Evolutionary conservation across 495 filamentous ascomycete genomes (phyloP).

Genomic region (Xylaria flabelliformis): DNA sequence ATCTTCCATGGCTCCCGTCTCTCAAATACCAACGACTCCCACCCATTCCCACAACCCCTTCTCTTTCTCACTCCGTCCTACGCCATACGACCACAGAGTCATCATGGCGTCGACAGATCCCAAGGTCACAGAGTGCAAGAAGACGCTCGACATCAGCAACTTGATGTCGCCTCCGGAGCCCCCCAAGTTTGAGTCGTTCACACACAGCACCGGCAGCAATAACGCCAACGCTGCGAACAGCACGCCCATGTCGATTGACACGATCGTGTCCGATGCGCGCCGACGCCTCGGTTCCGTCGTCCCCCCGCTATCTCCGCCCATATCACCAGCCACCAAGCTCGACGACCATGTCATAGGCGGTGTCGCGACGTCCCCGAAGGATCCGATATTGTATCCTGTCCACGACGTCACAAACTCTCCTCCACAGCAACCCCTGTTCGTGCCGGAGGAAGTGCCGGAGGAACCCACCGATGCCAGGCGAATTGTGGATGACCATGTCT

Average conservation of each 20-base stretch:
- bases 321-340: slow-evolving; percentile 66
- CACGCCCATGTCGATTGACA: slow-evolving; percentile 2
- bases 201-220: slow-evolving; percentile 22
- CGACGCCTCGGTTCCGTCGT: slow-evolving; percentile 49
- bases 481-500: slow-evolving; percentile 70
- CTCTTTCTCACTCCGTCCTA: slow-evolving; percentile 11
- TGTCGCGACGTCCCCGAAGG: slow-evolving; percentile 32
- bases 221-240: neutral
- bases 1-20: slow-evolving; percentile 26
- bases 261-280: slow-evolving; percentile 36
- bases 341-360: slow-evolving; percentile 35
- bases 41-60: slow-evolving; percentile 10
- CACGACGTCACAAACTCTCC: slow-evolving; percentile 64
- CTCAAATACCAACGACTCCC: slow-evolving; percentile 12
- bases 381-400: slow-evolving; percentile 56
- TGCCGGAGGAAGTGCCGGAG: slow-evolving; percentile 43
- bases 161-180: slow-evolving; percentile 80
- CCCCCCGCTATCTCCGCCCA: slow-evolving; percentile 71
- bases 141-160: slow-evolving; percentile 56
- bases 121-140: slow-evolving; percentile 36
- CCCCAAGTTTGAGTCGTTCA: slow-evolving; percentile 67
- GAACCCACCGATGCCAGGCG: slow-evolving; percentile 55
- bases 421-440: slow-evolving; percentile 45
- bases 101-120: slow-evolving; percentile 29
- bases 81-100: slow-evolving; percentile 22